Evolutionary conservation across 176 grass and related monocot genomes (phyloP), one percentile per base, ranked within the genome.

Genomic region (Luzula sylvatica): DNA sequence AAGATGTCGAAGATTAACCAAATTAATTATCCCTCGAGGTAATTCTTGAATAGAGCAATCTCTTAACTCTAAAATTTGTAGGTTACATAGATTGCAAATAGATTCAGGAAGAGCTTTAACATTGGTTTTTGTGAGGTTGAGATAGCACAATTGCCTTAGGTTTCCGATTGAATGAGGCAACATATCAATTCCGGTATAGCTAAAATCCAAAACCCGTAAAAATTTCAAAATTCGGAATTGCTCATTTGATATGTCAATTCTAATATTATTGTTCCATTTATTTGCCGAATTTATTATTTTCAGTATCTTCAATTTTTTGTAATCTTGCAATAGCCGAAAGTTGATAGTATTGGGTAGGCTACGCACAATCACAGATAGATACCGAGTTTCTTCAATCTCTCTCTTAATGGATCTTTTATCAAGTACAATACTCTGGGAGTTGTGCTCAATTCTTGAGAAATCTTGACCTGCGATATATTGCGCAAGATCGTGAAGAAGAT

Each of bases 401-500:
- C 15, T 62, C n/a, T n/a, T n/a, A n/a, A n/a, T n/a, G n/a, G n/a
- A 26, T 15, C 13, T 3, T 2, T 16, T 47, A 45, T 16, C 18
- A 25, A n/a, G n/a, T 45, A 63, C 7, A 15, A 9, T 26, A 21
- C 23, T 24, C 24, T 17, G 15, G 49, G n/a, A n/a, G n/a, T 23
- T 17, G 1, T 4, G 8, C 12, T 70, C 24, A 23, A 63, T 21
- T 9, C 27, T 55, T 39, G 20, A 32, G 23, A 52, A 53, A n/a
- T 27, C 42, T 1, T 69, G 16, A 3, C 45, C 20, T 3, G 73
- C 54, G 46, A 76, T 23, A 19, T 3, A 40, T 15, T 46, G 30
- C 23, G 55, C 38, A 22, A 63, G 65, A 26, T 63, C 64, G 51
- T 41, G 65, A 26, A 38, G 43, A 23, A 76, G 65, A 25, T 69